Conservation (phyloP, 176 grass and related monocot genomes). For the Poa pratensis region DNA sequence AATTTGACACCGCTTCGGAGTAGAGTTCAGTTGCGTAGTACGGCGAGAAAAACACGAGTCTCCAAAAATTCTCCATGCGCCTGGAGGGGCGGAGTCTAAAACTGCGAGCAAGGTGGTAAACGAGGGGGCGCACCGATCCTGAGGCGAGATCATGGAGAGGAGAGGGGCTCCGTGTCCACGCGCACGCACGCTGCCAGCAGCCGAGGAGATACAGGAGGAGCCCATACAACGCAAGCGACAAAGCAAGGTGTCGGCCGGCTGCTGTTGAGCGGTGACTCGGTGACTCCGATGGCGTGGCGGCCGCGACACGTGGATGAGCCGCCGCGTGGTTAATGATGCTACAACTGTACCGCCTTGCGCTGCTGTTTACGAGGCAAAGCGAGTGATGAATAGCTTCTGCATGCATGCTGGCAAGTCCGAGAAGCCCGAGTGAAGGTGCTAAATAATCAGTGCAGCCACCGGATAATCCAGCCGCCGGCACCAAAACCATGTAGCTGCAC, state of each 20-base stretch:
- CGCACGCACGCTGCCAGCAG: background rate
- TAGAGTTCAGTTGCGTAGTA: too few species aligned
- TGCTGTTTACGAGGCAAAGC: background rate
- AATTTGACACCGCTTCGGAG: too few species aligned
- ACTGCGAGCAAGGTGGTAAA: background rate
- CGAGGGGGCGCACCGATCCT: background rate
- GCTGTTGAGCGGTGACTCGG: background rate
- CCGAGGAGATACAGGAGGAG: background rate
- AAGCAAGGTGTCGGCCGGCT: background rate
- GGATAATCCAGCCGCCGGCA: too few species aligned
- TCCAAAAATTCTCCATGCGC: too few species aligned
- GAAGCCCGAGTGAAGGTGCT: too few species aligned
- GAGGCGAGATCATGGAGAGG: conserved; percentile 27
- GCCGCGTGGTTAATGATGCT: background rate
- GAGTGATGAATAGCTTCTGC: background rate
- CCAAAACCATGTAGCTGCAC: too few species aligned
- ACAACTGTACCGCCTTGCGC: background rate
- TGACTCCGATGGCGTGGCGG: background rate
- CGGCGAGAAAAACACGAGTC: too few species aligned
- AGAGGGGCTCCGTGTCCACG: background rate
- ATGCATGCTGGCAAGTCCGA: too few species aligned
- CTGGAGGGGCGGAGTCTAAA: background rate
- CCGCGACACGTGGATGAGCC: background rate
- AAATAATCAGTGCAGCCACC: too few species aligned
- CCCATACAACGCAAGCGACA: background rate